Evolutionary conservation across 805 yeast genomes (phyloP).

Genomic region (Yamadazyma insecticola): DNA sequence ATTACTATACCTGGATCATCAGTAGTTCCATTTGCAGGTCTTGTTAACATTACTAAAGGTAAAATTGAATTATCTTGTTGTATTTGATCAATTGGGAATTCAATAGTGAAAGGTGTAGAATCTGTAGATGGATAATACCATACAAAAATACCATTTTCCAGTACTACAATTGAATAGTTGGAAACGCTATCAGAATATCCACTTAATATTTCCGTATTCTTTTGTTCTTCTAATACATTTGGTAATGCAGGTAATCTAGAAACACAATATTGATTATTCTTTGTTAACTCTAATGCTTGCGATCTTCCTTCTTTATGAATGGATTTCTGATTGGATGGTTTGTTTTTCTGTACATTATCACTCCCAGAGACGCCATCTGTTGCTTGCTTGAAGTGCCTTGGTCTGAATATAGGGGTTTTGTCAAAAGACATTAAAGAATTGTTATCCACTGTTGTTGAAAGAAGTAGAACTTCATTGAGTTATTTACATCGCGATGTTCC

Average conservation of each 20-base stretch:
- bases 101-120: conserved; percentile 50
- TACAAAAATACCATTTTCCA: conserved; percentile 50
- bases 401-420: too few species aligned
- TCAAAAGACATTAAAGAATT: too few species aligned
- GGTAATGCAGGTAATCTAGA: conserved; percentile 57
- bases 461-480: too few species aligned
- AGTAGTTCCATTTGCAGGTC: conserved; percentile 48
- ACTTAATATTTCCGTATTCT: conserved; percentile 13
- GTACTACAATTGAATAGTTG: conserved; percentile 45
- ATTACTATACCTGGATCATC: conserved; percentile 68
- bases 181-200: conserved; percentile 47
- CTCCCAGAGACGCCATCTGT: too few species aligned
- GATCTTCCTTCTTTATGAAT: too few species aligned
- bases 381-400: too few species aligned
- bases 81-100: conserved; percentile 40
- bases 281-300: conserved; percentile 43
- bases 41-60: conserved; percentile 55
- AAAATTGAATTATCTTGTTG: conserved; percentile 14
- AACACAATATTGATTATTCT: conserved; percentile 55
- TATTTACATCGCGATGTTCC: too few species aligned
- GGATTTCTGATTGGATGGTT: background rate
- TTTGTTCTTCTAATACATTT: conserved; percentile 19
- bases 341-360: background rate
- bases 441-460: too few species aligned
- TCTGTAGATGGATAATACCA: conserved; percentile 70